Conservation (phyloP, 1,284 basidiomycete genomes). For the Marasmius oreades region DNA sequence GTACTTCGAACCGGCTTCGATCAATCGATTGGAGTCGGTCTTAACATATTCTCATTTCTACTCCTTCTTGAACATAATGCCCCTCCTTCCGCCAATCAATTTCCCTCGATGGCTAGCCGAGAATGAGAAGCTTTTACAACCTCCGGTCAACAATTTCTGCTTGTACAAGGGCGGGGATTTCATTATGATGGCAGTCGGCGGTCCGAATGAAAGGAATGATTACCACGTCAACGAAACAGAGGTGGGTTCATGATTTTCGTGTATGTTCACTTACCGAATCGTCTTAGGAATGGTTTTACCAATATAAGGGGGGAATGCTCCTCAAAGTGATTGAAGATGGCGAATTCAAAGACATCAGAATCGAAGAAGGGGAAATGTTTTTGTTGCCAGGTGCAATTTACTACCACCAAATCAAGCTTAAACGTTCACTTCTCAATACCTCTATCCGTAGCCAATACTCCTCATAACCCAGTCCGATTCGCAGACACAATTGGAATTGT, state of each 20-base stretch:
- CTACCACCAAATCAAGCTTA: background rate
- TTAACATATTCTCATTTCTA: slow-evolving; percentile 7
- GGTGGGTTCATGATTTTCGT: slow-evolving; percentile 28
- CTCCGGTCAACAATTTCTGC: slow-evolving; percentile 91
- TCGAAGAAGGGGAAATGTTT: slow-evolving; percentile 97
- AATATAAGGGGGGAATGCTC: slow-evolving; percentile 89
- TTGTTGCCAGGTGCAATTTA: slow-evolving; percentile 72
- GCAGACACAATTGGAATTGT: slow-evolving; percentile 94
- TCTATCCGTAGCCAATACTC: slow-evolving; percentile 74
- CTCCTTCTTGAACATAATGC: slow-evolving; percentile 37
- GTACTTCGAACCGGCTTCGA: too few relatives aligned
- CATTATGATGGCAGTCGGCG: slow-evolving; percentile 89
- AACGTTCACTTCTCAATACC: background rate
- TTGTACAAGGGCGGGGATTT: slow-evolving; percentile 84
- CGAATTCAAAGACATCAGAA: slow-evolving; percentile 83
- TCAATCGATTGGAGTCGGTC: slow-evolving; percentile 19
- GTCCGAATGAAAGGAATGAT: slow-evolving; percentile 89
- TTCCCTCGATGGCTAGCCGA: slow-evolving; percentile 83
- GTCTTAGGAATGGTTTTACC: slow-evolving; percentile 92
- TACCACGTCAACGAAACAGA: slow-evolving; percentile 95
- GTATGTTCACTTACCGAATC: background rate
- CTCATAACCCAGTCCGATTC: slow-evolving; percentile 92
- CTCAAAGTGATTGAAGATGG: slow-evolving; percentile 85
- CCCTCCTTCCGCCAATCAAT: slow-evolving; percentile 72
- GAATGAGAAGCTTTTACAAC: slow-evolving; percentile 76